phyloP scores from a whole-genome alignment of 2,329 filamentous ascomycete species.

The Rhytidhysteron rufulum region DNA sequence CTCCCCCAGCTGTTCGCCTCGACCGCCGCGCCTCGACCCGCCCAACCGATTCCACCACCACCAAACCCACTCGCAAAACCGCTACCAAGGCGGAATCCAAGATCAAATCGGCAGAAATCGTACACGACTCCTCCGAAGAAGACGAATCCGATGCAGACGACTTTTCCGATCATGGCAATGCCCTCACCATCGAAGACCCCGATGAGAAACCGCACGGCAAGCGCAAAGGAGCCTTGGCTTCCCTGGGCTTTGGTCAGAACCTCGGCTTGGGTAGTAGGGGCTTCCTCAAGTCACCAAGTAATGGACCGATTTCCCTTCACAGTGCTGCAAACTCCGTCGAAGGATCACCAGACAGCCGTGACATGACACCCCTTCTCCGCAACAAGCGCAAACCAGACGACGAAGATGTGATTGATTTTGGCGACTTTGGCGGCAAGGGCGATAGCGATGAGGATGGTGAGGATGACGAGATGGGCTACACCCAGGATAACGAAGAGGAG shows the following conservation, averaged over 20 bases:
- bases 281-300: constrained; percentile 22
- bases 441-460: constrained; percentile 18
- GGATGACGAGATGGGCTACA: constrained; percentile 13
- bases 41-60: constrained; percentile 10
- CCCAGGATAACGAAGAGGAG: constrained; percentile 11
- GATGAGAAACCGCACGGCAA: constrained; percentile 18
- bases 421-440: constrained; percentile 24
- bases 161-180: constrained; percentile 17
- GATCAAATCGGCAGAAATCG: constrained; percentile 6
- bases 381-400: constrained; percentile 16
- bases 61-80: constrained; percentile 5
- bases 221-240: constrained; percentile 14
- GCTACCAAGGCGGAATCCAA: constrained; percentile 15
- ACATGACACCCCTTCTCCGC: constrained; percentile 3
- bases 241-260: constrained; percentile 22
- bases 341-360: constrained; percentile 22
- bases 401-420: constrained; percentile 34
- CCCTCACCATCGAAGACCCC: constrained; percentile 31
- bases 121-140: constrained; percentile 6
- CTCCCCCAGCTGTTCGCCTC: constrained; percentile 27
- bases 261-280: constrained; percentile 17
- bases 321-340: constrained; percentile 39
- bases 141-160: constrained; percentile 11
- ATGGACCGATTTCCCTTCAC: constrained; percentile 42
- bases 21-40: constrained; percentile 31